Percentiles rank a stretch among this genome's conserved stretches.
Evolutionary conservation across 257 asterid species (phyloP).

Genomic region (Plectranthus barbatus): DNA sequence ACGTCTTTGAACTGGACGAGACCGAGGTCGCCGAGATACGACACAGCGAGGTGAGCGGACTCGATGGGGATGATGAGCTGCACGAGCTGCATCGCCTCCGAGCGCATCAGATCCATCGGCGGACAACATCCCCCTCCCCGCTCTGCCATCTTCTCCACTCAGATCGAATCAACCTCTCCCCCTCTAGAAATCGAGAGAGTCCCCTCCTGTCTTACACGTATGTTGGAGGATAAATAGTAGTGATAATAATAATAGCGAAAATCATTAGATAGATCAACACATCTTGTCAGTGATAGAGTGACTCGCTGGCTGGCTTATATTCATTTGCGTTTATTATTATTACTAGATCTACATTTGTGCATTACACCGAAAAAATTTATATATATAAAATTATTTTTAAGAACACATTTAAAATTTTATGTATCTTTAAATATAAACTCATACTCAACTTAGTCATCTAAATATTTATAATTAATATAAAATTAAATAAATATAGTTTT

Average conservation of each 20-base stretch:
- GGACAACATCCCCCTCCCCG: constrained; percentile 81
- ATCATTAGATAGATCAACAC: constrained; percentile 30
- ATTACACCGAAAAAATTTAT: too few relatives aligned
- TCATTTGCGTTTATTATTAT: constrained; percentile 9
- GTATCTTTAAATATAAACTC: too few relatives aligned
- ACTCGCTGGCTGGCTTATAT: constrained; percentile 27
- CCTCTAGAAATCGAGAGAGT: constrained; percentile 5
- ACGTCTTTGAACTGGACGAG: constrained; percentile 88
- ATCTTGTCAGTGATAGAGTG: constrained; percentile 17
- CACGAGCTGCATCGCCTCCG: constrained; percentile 94
- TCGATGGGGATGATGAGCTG: too few relatives aligned
- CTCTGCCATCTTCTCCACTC: constrained; percentile 56
- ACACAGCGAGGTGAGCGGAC: constrained; percentile 72
- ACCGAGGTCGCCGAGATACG: constrained; percentile 83
- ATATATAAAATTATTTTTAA: too few relatives aligned
- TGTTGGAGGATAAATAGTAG: neutral
- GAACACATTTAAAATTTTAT: too few relatives aligned
- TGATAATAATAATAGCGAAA: neutral
- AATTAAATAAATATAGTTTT: too few relatives aligned
- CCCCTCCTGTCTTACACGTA: neutral
- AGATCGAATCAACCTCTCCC: constrained; percentile 24
- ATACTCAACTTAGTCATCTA: too few relatives aligned
- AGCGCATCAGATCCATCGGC: constrained; percentile 94
- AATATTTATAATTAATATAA: too few relatives aligned
- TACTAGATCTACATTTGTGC: too few relatives aligned